Conservation (phyloP, 805 yeast genomes). For the Teunomyces tritomae region DNA sequence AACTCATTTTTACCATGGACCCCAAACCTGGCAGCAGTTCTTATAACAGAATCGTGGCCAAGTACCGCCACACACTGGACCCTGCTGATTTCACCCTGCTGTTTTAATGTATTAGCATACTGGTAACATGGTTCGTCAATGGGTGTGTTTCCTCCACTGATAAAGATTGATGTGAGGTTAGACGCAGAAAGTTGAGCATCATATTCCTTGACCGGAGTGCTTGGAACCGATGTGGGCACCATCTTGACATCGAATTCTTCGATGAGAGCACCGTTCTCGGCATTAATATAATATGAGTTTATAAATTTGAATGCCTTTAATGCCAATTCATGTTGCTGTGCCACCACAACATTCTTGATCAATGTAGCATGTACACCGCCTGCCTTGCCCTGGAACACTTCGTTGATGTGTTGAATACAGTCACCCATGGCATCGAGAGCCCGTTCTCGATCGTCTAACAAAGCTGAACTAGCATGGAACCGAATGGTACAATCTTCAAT, state of each 20-base stretch:
- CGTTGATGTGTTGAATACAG: conserved; percentile 79
- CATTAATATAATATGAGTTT: conserved; percentile 32
- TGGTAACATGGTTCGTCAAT: conserved; percentile 68
- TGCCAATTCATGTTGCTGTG: conserved; percentile 63
- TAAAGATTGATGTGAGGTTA: conserved; percentile 31
- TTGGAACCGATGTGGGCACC: conserved; percentile 15
- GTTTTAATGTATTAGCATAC: conserved; percentile 43
- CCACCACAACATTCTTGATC: conserved; percentile 64
- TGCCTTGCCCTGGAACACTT: conserved; percentile 51
- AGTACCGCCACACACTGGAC: conserved; percentile 57
- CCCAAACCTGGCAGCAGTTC: conserved; percentile 60
- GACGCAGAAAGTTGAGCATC: neutral
- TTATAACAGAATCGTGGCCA: conserved; percentile 41
- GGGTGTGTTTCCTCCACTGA: conserved; percentile 66
- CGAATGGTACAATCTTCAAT: conserved; percentile 74
- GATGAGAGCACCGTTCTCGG: conserved; percentile 15
- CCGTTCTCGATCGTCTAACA: conserved; percentile 59
- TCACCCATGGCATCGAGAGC: conserved; percentile 75
- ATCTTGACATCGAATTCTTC: conserved; percentile 24
- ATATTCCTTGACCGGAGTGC: conserved; percentile 11
- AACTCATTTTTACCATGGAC: conserved; percentile 71
- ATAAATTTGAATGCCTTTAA: conserved; percentile 56
- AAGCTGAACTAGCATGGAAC: conserved; percentile 70
- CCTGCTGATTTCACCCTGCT: conserved; percentile 36
- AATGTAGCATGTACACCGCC: conserved; percentile 71